Evolutionary conservation across 768 basidiomycete species (phyloP), one percentile per base, ranked within the genome.

Genomic region (Boletus bicolor): DNA sequence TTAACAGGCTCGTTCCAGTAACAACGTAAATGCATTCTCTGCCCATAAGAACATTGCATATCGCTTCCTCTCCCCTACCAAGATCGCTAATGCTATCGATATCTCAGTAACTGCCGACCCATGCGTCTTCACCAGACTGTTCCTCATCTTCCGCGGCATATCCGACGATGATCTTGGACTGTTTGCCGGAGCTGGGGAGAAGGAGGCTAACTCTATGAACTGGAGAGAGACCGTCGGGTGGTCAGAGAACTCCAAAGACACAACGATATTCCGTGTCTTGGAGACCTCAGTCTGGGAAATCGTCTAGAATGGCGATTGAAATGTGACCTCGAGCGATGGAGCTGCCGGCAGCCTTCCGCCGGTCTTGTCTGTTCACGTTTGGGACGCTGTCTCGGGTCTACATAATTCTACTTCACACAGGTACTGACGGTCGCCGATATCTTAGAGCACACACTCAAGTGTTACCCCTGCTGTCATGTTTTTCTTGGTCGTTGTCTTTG

Each of bases 41-140:
- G 76, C 77, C 15, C 89, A 93, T 73, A 89, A 86, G 67, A 92
- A 93, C 70, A 90, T 93, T 58, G 91, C 91, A 19, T 93, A 93
- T 67, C 85, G 91, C n/a, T 92, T 93, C 71, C 79, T 93, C 58
- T 81, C 85, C 9, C 91, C 89, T 7, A 76, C 78, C 56, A 87
- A 83, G 63, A 88, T 93, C 43, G 88, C 90, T 7, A 84, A 89
- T 3, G 91, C 91, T n/a, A 82, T 93, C 54, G 91, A 93, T 66
- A 89, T 93, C 58, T 84, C 86, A 1, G 84, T 93, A n/a, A 87
- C 89, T 0, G 78, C 82, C 11, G 88, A 91, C 49, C 84, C 87
- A 24, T 91, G 89, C 65, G 76, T 87, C 55, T 92, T 91, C 69
- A 93, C 88, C 8, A 84, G 91, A 32, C 73, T 93, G 24, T 93